These are phyloP conservation scores for Erigeron canadensis DNA, from an alignment of 129 eudicot genomes.

Conservation along the genomic window DNA sequence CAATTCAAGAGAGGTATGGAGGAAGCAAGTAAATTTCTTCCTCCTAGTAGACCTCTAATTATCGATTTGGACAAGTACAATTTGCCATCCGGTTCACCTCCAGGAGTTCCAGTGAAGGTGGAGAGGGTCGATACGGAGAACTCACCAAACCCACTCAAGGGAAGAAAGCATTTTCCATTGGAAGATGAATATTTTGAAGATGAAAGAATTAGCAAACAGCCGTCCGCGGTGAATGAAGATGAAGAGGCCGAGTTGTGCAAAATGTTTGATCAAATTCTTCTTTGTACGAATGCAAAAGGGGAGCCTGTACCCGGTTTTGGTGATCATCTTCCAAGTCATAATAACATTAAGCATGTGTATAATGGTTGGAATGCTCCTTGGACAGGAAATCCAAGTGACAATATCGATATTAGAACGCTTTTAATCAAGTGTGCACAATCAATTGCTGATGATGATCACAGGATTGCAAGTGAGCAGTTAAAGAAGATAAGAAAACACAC, in stretches of 20 bases:
- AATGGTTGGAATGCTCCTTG: conserved; percentile 34
- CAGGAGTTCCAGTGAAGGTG: conserved; percentile 33
- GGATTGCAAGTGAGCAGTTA: conserved; percentile 58
- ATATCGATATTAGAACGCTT: conserved; percentile 52
- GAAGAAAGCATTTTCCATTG: conserved; percentile 56
- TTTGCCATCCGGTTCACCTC: conserved; percentile 43
- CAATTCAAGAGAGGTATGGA: conserved; percentile 74
- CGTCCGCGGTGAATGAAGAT: conserved; percentile 45
- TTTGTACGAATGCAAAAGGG: conserved; percentile 38
- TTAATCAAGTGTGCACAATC: conserved; percentile 70
- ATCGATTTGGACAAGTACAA: conserved; percentile 61
- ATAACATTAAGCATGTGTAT: conserved; percentile 7
- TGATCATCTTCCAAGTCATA: neutral
- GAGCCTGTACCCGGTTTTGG: conserved; percentile 30
- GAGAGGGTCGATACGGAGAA: conserved; percentile 51
- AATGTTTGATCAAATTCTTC: conserved; percentile 66
- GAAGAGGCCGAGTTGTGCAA: conserved; percentile 65
- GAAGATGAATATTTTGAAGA: conserved; percentile 55
- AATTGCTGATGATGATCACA: conserved; percentile 63
- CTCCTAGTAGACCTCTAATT: conserved; percentile 46
- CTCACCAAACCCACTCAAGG: conserved; percentile 39
- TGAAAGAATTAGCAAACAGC: conserved; percentile 67
- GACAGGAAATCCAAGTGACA: conserved; percentile 39
- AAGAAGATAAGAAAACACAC: conserved; percentile 56
- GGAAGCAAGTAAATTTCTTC: conserved; percentile 85